phyloP scores from a whole-genome alignment of 257 asterid genomes.

The Solanum neorickii region DNA sequence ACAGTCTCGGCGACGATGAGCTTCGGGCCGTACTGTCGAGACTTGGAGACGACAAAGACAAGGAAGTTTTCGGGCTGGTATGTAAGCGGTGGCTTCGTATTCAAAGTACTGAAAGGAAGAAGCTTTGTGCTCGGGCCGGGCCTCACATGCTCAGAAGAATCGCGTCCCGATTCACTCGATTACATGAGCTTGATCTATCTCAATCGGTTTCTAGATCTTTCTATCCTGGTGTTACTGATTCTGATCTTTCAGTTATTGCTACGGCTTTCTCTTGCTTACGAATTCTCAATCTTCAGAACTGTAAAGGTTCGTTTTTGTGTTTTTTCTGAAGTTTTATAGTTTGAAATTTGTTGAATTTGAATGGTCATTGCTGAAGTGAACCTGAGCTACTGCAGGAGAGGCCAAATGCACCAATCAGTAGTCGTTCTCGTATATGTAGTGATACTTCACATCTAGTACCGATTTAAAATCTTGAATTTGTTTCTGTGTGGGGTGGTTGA shows the following conservation, averaged over 20 bases:
- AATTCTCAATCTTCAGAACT: slow-evolving; percentile 44
- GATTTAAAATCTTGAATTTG: neutral
- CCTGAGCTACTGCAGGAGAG: neutral
- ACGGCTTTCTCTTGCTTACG: slow-evolving; percentile 49
- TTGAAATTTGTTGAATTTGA: neutral
- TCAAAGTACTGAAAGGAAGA: slow-evolving; percentile 75
- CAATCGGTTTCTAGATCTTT: slow-evolving; percentile 82
- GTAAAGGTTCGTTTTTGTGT: slow-evolving; percentile 47
- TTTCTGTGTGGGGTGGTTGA: neutral
- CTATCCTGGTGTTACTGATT: slow-evolving; percentile 84
- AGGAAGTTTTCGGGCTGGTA: slow-evolving; percentile 71
- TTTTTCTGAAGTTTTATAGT: no score
- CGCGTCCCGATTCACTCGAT: slow-evolving; percentile 68
- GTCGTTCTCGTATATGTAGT: neutral
- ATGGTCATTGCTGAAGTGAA: neutral
- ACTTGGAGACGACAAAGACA: slow-evolving; percentile 49
- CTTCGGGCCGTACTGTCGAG: slow-evolving; percentile 52
- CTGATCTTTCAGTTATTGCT: slow-evolving; percentile 74
- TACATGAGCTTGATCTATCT: slow-evolving; percentile 70
- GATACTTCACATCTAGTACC: neutral
- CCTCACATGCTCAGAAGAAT: slow-evolving; percentile 75
- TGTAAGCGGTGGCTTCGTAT: slow-evolving; percentile 89
- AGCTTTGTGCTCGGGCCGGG: slow-evolving; percentile 83
- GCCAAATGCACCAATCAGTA: neutral
- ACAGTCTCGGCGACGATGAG: slow-evolving; percentile 68